Base-by-base conservation (phyloP, 148 eudicot genomes). In the Vaccinium myrtillus region DNA sequence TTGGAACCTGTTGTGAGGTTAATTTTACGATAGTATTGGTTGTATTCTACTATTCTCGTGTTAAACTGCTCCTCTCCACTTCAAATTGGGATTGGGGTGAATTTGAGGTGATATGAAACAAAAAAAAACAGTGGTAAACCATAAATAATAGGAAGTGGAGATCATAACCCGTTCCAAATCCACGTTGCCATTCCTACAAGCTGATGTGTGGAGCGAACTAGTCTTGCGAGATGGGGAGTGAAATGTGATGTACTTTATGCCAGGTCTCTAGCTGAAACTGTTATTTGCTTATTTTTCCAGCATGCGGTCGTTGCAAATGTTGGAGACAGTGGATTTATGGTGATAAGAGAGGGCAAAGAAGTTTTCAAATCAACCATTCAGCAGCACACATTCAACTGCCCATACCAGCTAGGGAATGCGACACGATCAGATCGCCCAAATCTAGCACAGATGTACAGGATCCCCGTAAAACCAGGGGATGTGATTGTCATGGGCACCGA, bases 301-400 rank as follows among this genome's bases (percentile, higher is more conserved):
- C 75, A 65, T 27, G 69, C 30, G 36, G 63, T 49, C 12, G 79
- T 21, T 81, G 84, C 80, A 19, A 85, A 85, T 63, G 21, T 85
- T 48, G 87, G 87, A 43, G 87, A 85, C 65, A 76, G 87, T 49
- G 84, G 84, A 55, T 81, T 85, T 67, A 19, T 85, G 77, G 27
- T 85, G 61, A 75, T 85, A 1, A 81, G 87, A 76, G 80, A 74
- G 8, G 87, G 84, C 15, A 19, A 50, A 25, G 25, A 39, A 3
- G 32, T 85, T 2, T 85, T 48, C 84, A 43, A 63, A 73, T 81
- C 84, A 9, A 39, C 81, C 30, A 65, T 76, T 19, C 87, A 85
- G 75, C 83, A 81, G n/a, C 79, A 14, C 63, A 2, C 25, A 11
- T 85, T 85, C 58, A 85, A 85, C 65, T 27, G 75, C 36, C 87